phyloP scores from a whole-genome alignment of 805 yeast genomes.

The Grigorovia jiainica region DNA sequence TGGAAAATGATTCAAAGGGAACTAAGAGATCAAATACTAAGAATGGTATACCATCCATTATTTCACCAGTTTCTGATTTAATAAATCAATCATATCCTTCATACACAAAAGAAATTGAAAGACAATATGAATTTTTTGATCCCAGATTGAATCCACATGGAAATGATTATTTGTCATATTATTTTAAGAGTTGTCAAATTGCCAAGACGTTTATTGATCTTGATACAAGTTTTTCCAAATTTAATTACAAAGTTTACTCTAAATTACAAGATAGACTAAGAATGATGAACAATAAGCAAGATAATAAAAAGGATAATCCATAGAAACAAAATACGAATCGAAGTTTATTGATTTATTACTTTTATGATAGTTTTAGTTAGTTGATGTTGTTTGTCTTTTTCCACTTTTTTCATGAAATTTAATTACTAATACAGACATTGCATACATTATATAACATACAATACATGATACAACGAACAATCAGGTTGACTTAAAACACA shows the following conservation, averaged over 20 bases:
- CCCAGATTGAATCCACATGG: conserved; percentile 26
- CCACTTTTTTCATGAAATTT: no score
- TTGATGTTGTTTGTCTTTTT: no score
- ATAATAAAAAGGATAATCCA: not conserved
- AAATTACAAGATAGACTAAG: conserved; percentile 23
- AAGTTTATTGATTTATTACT: no score
- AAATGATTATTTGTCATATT: conserved; percentile 36
- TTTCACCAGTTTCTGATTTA: conserved; percentile 16
- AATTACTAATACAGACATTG: no score
- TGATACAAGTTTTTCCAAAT: conserved; percentile 51
- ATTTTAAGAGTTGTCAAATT: conserved; percentile 51
- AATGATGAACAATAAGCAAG: no score
- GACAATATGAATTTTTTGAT: conserved; percentile 17
- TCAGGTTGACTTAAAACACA: no score
- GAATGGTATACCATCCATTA: conserved; percentile 19
- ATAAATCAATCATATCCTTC: conserved; percentile 11
- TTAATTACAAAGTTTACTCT: conserved; percentile 40
- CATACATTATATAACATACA: no score
- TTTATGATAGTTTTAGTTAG: no score
- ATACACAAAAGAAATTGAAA: conserved; percentile 9
- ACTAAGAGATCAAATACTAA: not conserved
- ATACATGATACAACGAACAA: no score
- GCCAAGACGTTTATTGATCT: conserved; percentile 53
- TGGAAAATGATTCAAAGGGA: not conserved
- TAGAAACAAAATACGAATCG: no score